A percentile compares a stretch with the other conserved stretches of the same genome.
Conservation (phyloP, 2,329 filamentous ascomycete species). For the Penicillium sp. region DNA sequence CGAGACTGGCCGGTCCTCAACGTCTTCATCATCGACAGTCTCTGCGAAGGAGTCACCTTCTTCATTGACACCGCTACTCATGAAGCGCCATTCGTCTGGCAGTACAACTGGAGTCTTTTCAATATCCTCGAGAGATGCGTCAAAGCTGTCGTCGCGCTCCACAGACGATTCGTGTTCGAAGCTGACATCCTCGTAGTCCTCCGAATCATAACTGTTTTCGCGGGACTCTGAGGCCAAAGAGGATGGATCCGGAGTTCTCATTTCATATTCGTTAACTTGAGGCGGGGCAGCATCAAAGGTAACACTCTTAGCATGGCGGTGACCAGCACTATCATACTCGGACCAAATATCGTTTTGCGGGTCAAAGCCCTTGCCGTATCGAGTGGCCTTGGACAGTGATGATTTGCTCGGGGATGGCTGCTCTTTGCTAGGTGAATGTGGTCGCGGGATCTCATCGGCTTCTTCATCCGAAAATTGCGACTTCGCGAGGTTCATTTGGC, state of each 20-base stretch:
- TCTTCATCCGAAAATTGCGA: conserved; percentile 23
- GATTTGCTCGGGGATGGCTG: conserved; percentile 84
- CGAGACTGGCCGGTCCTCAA: conserved; percentile 54
- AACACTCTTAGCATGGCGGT: conserved; percentile 91
- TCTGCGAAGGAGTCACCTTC: conserved; percentile 68
- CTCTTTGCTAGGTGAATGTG: conserved; percentile 64
- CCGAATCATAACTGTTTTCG: conserved; percentile 87
- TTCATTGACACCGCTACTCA: conserved; percentile 64
- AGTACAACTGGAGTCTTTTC: conserved; percentile 98
- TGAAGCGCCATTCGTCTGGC: conserved; percentile 89
- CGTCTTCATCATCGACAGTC: conserved; percentile 65
- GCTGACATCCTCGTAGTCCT: conserved; percentile 68
- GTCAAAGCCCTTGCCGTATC: conserved; percentile 62
- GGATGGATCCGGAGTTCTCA: conserved; percentile 95
- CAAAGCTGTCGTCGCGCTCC: conserved; percentile 83
- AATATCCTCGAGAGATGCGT: conserved; percentile 90
- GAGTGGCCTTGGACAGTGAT: conserved; percentile 68
- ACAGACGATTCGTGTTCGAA: conserved; percentile 58
- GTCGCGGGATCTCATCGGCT: conserved; percentile 28
- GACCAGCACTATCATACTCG: conserved; percentile 57
- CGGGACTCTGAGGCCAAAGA: conserved; percentile 86
- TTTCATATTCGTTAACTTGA: conserved; percentile 96
- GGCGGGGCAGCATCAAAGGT: conserved; percentile 94
- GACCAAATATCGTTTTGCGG: conserved; percentile 68
- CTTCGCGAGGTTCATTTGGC: conserved; percentile 71